These are phyloP conservation scores for Penicillium verrucosum DNA, from an alignment of 2,329 filamentous ascomycete species.

Conservation along the genomic window DNA sequence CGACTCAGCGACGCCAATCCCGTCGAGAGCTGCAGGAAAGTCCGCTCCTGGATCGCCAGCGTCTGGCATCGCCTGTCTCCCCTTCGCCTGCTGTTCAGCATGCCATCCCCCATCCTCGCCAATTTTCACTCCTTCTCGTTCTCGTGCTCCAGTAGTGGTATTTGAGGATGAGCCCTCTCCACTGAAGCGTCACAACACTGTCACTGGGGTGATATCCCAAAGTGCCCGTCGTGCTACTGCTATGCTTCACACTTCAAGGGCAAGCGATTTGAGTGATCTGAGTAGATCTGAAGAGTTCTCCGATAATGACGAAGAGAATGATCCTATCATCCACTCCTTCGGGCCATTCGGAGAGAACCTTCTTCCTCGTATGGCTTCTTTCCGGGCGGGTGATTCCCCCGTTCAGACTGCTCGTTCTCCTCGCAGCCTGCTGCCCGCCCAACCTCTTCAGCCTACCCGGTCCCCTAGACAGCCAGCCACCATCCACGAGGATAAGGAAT, in stretches of 20 bases:
- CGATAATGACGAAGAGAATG: conserved; percentile 88
- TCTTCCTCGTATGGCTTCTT: conserved; percentile 74
- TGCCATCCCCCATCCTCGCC: conserved; percentile 43
- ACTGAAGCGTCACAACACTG: conserved; percentile 43
- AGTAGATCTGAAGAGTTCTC: conserved; percentile 61
- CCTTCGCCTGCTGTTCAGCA: conserved; percentile 57
- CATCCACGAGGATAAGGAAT: conserved; percentile 19
- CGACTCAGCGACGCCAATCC: conserved; percentile 32
- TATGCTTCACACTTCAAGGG: conserved; percentile 33
- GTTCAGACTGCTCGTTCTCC: conserved; percentile 41
- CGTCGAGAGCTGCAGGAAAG: conserved; percentile 36
- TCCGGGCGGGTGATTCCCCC: conserved; percentile 66
- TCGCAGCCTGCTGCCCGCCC: conserved; percentile 27
- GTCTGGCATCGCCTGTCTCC: conserved; percentile 75
- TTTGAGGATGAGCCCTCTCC: conserved; percentile 69
- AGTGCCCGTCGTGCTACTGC: conserved; percentile 35
- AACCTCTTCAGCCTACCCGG: conserved; percentile 35
- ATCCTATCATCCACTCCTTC: conserved; percentile 88
- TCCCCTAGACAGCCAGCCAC: conserved; percentile 30
- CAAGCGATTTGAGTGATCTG: conserved; percentile 34
- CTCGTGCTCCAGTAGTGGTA: conserved; percentile 53
- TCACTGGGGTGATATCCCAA: conserved; percentile 29
- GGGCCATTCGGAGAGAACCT: conserved; percentile 85
- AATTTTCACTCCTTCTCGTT: conserved; percentile 43
- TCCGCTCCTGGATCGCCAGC: conserved; percentile 57